These are phyloP conservation scores for Chlamydomonas schloesseri DNA, from an alignment of 139 green algal genomes.

Conservation along the genomic window DNA sequence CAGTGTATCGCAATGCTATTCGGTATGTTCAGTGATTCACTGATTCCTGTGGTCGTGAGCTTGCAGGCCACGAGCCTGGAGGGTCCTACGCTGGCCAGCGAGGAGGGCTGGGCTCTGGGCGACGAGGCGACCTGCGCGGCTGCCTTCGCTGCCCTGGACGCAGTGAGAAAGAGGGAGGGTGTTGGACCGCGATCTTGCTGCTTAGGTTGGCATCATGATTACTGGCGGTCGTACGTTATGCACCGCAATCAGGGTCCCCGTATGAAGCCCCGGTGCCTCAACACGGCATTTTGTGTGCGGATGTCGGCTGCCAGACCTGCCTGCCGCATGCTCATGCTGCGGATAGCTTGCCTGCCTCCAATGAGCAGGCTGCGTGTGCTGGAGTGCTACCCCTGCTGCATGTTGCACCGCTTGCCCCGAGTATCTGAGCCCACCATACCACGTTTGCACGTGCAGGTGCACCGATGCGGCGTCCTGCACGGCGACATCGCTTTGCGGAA, in stretches of 20 bases:
- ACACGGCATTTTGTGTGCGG: too few relatives aligned
- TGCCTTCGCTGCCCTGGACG: background rate
- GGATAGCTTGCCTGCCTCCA: background rate
- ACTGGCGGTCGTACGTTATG: background rate
- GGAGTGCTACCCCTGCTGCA: background rate
- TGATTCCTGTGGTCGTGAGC: background rate
- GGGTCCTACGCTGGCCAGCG: background rate
- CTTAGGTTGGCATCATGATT: background rate
- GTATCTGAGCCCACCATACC: background rate
- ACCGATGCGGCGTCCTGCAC: background rate
- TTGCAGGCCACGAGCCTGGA: slow-evolving; percentile 16
- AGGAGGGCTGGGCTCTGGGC: background rate
- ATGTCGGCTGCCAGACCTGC: background rate
- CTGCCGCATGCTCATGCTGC: background rate
- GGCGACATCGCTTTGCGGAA: background rate
- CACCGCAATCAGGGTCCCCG: too few relatives aligned
- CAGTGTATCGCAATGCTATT: background rate
- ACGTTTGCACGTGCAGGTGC: background rate
- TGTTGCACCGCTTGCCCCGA: slow-evolving; percentile 1
- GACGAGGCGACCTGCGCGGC: background rate
- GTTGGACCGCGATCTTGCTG: background rate
- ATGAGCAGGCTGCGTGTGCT: background rate
- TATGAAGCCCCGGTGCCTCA: too few relatives aligned
- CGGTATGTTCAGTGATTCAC: background rate
- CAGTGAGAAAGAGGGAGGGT: background rate